phyloP scores from a whole-genome alignment of 2,329 filamentous ascomycete genomes.

The Aspergillus tubingensis region DNA sequence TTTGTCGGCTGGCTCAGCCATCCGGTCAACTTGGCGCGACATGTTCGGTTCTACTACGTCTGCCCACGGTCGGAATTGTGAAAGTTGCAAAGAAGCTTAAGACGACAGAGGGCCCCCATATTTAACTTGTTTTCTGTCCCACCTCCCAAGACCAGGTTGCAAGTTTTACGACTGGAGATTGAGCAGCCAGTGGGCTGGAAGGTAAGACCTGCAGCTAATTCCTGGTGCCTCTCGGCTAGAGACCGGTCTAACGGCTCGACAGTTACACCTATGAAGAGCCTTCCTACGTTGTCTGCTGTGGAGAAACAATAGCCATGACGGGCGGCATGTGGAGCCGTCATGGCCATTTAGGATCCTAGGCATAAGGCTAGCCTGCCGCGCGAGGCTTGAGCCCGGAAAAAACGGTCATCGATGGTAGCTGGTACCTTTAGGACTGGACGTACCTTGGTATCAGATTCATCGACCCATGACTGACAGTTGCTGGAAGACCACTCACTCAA shows the following conservation, averaged over 20 bases:
- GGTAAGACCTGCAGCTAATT: neutral
- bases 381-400: neutral
- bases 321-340: neutral
- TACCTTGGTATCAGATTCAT: too few species aligned
- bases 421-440: neutral
- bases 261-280: neutral
- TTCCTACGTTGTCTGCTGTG: neutral
- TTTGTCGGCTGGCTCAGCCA: conserved; percentile 18
- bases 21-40: conserved; percentile 24
- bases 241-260: neutral
- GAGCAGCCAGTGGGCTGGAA: neutral
- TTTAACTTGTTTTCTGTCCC: neutral
- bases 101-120: neutral
- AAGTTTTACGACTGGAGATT: neutral
- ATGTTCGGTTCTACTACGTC: conserved; percentile 10
- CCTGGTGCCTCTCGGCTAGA: neutral
- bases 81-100: too few species aligned
- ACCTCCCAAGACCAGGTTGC: neutral
- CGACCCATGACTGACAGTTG: too few species aligned
- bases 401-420: neutral
- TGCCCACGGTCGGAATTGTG: neutral
- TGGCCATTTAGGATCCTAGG: neutral
- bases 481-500: too few species aligned
- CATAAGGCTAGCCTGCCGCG: neutral
- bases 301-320: neutral